Base-by-base conservation (phyloP, 257 asterid genomes). In the Ehretia macrophylla region DNA sequence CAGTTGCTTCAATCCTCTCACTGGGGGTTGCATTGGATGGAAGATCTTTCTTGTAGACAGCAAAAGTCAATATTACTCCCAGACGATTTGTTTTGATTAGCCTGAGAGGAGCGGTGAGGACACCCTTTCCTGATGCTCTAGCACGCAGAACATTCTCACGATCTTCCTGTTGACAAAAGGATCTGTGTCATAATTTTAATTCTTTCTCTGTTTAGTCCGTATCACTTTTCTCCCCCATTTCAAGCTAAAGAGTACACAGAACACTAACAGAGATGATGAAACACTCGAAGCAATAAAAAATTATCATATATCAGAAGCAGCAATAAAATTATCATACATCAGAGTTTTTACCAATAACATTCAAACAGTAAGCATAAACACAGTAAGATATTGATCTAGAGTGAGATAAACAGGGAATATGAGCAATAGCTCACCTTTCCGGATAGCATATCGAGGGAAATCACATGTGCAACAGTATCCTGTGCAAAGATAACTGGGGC, bases 401-500 rank as follows among this genome's bases (percentile, higher is more conserved):
- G 32, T 10, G 23, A 10, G 14, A 20, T 12, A 19, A 48, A 57
- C 59, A 60, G 65, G 58, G 23, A 65, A 32, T 17, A 37, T 14
- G 40, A 66, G 35, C 35, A 27, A 6, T 1, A 27, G 35, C 55
- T 70, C 73, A 89, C 99, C 95, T 93, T 86, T 65, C 99, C 99
- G 0, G 99, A 86, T n/a, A 93, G 85, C 87, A 93, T 67, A 71
- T 93, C 99, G 56, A 93, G 83, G 45, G 99, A 93, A 51, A 93
- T 82, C 8, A 93, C 95, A 69, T 93, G 99, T 10, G 96, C 84
- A 50, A 93, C 88, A 17, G 97, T 93, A 58, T 93, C 99, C 72
- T 93, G 99, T 14, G 99, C 99, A 69, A 93, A 93, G 63, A 93
- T 86, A 62, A 89, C 99, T 0, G 99, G 99, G 47, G 96, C 99